A percentile compares a stretch with the other conserved stretches of the same genome.
These are phyloP conservation scores for Trametes cinnabarina DNA, from an alignment of 768 basidiomycete species.

Conservation along the genomic window DNA sequence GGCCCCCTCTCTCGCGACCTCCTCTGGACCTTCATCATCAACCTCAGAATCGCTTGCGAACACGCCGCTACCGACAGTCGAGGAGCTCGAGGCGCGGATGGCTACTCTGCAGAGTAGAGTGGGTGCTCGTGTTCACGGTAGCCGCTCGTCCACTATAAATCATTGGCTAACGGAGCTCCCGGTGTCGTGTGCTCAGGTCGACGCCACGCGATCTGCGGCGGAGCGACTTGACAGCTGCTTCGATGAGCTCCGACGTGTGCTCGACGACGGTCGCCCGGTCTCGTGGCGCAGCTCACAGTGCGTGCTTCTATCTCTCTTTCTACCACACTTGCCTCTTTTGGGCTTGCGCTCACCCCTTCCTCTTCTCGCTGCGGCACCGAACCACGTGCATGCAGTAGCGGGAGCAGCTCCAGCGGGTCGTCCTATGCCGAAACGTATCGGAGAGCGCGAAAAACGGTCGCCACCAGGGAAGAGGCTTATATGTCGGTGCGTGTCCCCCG, in stretches of 20 bases:
- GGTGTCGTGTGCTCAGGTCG: constrained; percentile 2
- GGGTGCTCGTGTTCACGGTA: background rate
- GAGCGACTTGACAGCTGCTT: constrained; percentile 18
- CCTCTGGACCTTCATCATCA: background rate
- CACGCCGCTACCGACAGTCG: background rate
- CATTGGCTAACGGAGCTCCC: background rate
- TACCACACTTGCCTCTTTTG: background rate
- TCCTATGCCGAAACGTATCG: background rate
- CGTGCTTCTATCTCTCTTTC: background rate
- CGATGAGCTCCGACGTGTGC: constrained; percentile 12
- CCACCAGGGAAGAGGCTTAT: constrained; percentile 19
- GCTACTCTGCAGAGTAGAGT: constrained; percentile 9
- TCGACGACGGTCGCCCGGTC: constrained; percentile 17
- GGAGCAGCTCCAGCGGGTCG: background rate
- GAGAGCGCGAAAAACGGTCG: constrained; percentile 17
- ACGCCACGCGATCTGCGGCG: constrained; percentile 1
- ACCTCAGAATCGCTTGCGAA: background rate
- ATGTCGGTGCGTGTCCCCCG: constrained; percentile 5
- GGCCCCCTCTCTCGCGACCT: background rate
- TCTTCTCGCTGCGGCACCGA: background rate
- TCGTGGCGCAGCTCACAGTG: constrained; percentile 18
- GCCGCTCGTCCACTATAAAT: background rate
- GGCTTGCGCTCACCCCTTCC: background rate
- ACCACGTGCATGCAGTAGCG: background rate
- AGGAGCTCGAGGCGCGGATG: constrained; percentile 11